Conservation (phyloP, 106 monocot species). For the Agapanthus africanus region DNA sequence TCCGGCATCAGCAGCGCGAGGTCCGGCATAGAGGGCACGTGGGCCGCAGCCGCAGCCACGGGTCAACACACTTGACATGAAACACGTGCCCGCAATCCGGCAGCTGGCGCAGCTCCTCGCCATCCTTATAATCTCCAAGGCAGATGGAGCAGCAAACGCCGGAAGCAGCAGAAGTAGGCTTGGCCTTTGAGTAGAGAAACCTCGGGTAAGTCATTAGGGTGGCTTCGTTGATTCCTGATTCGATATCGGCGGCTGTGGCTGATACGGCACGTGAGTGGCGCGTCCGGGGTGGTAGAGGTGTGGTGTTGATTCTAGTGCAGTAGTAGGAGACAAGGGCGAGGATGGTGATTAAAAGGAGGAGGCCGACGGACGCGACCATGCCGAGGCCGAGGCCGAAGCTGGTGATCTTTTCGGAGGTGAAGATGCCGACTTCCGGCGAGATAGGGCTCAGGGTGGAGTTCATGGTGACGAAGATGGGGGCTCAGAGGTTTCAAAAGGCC, state of each 20-base stretch:
- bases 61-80: slow-evolving; percentile 16
- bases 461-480: slow-evolving; percentile 3
- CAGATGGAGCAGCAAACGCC: slow-evolving; percentile 12
- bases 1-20: not conserved
- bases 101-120: slow-evolving; percentile 8
- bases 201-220: slow-evolving; percentile 30
- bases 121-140: slow-evolving; percentile 4
- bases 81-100: slow-evolving; percentile 19
- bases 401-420: not conserved
- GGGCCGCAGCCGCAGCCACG: slow-evolving; percentile 11
- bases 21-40: slow-evolving; percentile 16
- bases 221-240: slow-evolving; percentile 37
- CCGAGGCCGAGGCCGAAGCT: slow-evolving; percentile 38
- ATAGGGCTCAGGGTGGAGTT: not conserved
- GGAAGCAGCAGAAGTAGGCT: not conserved
- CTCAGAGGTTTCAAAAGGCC: no score
- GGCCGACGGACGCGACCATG: slow-evolving; percentile 33
- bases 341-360: slow-evolving; percentile 42
- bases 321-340: slow-evolving; percentile 37
- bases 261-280: not conserved
- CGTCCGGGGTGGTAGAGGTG: not conserved
- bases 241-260: slow-evolving; percentile 16
- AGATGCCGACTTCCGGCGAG: not conserved
- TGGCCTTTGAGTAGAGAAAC: slow-evolving; percentile 19
- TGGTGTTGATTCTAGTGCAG: slow-evolving; percentile 17